These are phyloP conservation scores for Papiliotrema nemorosa DNA, from an alignment of 1,284 basidiomycete species.

Conservation along the genomic window DNA sequence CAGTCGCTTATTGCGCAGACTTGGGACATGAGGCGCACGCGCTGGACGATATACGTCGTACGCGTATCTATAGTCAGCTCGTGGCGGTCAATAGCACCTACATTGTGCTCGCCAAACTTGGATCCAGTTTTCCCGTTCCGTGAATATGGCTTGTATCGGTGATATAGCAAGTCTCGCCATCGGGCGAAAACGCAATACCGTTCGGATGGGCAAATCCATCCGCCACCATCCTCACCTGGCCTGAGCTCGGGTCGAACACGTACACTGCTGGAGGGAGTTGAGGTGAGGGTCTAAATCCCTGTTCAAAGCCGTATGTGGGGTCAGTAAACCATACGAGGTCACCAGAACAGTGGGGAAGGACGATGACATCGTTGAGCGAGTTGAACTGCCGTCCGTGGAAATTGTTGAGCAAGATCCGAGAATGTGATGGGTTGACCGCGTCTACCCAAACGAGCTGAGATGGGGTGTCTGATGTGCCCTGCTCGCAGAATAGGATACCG, in stretches of 20 bases:
- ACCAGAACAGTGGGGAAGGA: slow-evolving; percentile 54
- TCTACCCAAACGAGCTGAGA: slow-evolving; percentile 24
- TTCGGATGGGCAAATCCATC: slow-evolving; percentile 57
- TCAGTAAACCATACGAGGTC: slow-evolving; percentile 40
- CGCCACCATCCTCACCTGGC: slow-evolving; percentile 63
- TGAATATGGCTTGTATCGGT: slow-evolving; percentile 29
- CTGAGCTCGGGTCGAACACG: slow-evolving; percentile 61
- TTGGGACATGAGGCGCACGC: slow-evolving; percentile 11
- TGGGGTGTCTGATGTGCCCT: slow-evolving; percentile 15
- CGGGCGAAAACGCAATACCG: slow-evolving; percentile 23
- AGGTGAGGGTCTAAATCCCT: slow-evolving; percentile 44
- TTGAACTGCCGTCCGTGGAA: slow-evolving; percentile 72
- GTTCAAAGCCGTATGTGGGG: slow-evolving; percentile 32
- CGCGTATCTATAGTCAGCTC: slow-evolving; percentile 24
- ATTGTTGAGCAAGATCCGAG: slow-evolving; percentile 60
- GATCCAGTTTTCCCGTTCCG: slow-evolving; percentile 20
- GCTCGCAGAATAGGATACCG: slow-evolving; percentile 29
- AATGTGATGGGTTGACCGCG: slow-evolving; percentile 4
- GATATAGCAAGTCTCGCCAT: slow-evolving; percentile 15
- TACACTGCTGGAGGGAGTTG: slow-evolving; percentile 66
- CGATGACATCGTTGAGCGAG: slow-evolving; percentile 69
- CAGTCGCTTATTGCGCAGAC: slow-evolving; percentile 22
- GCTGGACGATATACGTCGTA: slow-evolving; percentile 27
- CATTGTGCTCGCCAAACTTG: slow-evolving; percentile 21
- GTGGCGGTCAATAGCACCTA: slow-evolving; percentile 7